A percentile compares a stretch with the other conserved stretches of the same genome.
Conservation (phyloP, 306 rosid species). For the Cyclanthera cordifolia region DNA sequence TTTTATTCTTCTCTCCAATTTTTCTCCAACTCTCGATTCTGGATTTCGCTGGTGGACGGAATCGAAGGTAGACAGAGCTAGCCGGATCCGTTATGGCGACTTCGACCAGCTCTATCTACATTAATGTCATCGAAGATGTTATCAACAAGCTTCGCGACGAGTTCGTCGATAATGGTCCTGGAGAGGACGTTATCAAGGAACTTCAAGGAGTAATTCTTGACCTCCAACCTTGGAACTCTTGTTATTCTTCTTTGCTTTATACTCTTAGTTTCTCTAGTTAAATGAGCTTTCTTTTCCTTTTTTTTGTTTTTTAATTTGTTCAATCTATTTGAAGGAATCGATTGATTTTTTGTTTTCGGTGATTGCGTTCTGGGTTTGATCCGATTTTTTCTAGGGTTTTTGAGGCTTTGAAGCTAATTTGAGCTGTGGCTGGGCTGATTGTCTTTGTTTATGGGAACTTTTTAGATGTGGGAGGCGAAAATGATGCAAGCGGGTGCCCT, state of each 20-base stretch:
- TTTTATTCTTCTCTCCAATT: slow-evolving; percentile 7
- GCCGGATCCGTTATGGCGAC: slow-evolving; percentile 39
- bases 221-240: background rate
- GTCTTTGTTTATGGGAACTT: slow-evolving; percentile 13
- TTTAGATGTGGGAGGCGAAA: slow-evolving; percentile 85
- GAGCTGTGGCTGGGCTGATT: slow-evolving; percentile 16
- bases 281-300: background rate
- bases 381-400: slow-evolving; percentile 27
- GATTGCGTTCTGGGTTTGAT: slow-evolving; percentile 40
- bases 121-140: slow-evolving; percentile 90
- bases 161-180: slow-evolving; percentile 70
- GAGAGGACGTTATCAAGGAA: slow-evolving; percentile 90
- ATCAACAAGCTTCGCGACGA: slow-evolving; percentile 83
- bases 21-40: slow-evolving; percentile 4
- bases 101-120: slow-evolving; percentile 73
- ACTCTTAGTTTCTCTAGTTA: background rate
- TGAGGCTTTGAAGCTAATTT: slow-evolving; percentile 8
- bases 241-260: background rate
- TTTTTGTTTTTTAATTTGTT: background rate
- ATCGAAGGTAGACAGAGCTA: slow-evolving; percentile 16
- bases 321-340: slow-evolving; percentile 2
- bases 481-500: slow-evolving; percentile 81
- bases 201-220: slow-evolving; percentile 78
- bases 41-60: slow-evolving; percentile 2
- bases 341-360: slow-evolving; percentile 2